Percentiles rank a stretch among this genome's conserved stretches.
Evolutionary conservation across 2,329 filamentous ascomycete species (phyloP).

Genomic region (Diaporthe vexans): DNA sequence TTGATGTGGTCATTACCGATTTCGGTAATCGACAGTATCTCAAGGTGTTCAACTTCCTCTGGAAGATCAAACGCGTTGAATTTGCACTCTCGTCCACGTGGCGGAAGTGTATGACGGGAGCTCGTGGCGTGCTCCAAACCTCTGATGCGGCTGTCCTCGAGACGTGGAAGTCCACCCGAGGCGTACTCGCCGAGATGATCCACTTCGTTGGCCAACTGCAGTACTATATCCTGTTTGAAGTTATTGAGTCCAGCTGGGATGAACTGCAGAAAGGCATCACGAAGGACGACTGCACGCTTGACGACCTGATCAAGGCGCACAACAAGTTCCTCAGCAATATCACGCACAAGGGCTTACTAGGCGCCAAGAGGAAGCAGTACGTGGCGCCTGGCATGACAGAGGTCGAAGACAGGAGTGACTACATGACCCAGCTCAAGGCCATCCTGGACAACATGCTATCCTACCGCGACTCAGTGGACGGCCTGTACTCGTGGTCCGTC

Average conservation of each 20-base stretch:
- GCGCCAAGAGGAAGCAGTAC: constrained; percentile 70
- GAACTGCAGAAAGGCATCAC: constrained; percentile 86
- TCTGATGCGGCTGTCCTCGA: constrained; percentile 76
- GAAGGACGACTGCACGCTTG: constrained; percentile 89
- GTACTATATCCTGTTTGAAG: constrained; percentile 98
- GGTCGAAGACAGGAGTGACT: constrained; percentile 79
- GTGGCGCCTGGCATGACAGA: constrained; percentile 52
- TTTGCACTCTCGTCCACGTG: constrained; percentile 93
- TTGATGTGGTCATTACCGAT: constrained; percentile 96
- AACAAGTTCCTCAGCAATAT: constrained; percentile 92
- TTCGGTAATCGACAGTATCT: constrained; percentile 97
- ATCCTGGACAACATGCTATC: constrained; percentile 93
- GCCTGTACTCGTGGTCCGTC: constrained; percentile 93
- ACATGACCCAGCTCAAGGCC: constrained; percentile 92
- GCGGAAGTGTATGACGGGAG: constrained; percentile 95
- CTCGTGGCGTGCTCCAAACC: constrained; percentile 88
- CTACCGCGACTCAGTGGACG: constrained; percentile 94
- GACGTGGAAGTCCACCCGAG: constrained; percentile 92
- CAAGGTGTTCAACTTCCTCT: constrained; percentile 99
- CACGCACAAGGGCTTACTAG: constrained; percentile 94
- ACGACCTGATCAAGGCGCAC: constrained; percentile 94
- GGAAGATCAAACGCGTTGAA: constrained; percentile 97
- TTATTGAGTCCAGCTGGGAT: constrained; percentile 97
- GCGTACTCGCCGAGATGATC: constrained; percentile 95
- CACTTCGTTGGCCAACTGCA: constrained; percentile 98